A percentile compares a stretch with the other conserved stretches of the same genome.
These are phyloP conservation scores for Naumovozyma dairenensis DNA, from an alignment of 805 yeast genomes.

Conservation along the genomic window DNA sequence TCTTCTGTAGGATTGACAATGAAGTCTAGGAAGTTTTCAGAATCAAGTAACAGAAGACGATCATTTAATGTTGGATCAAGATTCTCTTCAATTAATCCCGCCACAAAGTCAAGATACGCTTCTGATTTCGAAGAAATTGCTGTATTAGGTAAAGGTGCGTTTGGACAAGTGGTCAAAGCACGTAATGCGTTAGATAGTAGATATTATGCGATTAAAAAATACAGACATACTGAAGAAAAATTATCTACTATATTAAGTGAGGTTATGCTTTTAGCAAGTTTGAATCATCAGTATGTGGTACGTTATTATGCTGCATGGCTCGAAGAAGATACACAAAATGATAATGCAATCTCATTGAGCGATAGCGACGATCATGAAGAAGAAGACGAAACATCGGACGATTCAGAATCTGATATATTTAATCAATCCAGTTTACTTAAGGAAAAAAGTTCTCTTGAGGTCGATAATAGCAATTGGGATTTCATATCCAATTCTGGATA, in stretches of 20 bases:
- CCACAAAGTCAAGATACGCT: slow-evolving; percentile 58
- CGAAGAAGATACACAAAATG: slow-evolving; percentile 52
- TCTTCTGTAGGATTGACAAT: slow-evolving; percentile 5
- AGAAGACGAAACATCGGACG: slow-evolving; percentile 7
- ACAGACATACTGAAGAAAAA: slow-evolving; percentile 71
- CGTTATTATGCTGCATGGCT: slow-evolving; percentile 97
- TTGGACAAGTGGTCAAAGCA: slow-evolving; percentile 97
- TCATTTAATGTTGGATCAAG: slow-evolving; percentile 34
- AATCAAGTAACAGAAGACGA: slow-evolving; percentile 28
- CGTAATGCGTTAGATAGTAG: slow-evolving; percentile 89
- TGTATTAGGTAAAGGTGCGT: slow-evolving; percentile 86
- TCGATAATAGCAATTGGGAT: slow-evolving; percentile 39
- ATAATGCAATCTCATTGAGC: slow-evolving; percentile 28
- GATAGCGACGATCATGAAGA: slow-evolving; percentile 22
- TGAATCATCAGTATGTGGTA: slow-evolving; percentile 93
- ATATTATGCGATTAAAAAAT: slow-evolving; percentile 87
- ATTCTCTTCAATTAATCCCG: slow-evolving; percentile 25
- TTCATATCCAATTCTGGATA: slow-evolving; percentile 47
- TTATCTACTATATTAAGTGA: slow-evolving; percentile 78
- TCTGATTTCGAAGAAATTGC: slow-evolving; percentile 94
- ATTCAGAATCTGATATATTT: slow-evolving; percentile 8
- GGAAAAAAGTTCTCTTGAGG: slow-evolving; percentile 21
- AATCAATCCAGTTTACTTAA: slow-evolving; percentile 24
- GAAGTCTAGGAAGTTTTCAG: slow-evolving; percentile 17
- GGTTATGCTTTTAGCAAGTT: slow-evolving; percentile 81